Evolutionary conservation across 305 asterid species (phyloP).

Genomic region (Plantago rigida): DNA sequence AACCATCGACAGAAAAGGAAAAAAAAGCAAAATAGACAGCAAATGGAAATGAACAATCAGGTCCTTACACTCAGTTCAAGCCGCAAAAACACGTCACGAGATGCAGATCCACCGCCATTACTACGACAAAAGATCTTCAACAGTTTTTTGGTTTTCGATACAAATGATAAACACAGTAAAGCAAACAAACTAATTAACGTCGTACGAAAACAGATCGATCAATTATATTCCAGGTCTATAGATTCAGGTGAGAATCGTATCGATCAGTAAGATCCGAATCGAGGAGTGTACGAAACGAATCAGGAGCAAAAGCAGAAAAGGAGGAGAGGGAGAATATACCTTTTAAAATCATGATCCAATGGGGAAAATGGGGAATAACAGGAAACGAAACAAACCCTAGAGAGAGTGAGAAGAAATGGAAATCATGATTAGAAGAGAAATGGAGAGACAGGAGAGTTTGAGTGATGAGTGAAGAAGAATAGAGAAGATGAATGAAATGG

Average conservation of each 20-base stretch:
- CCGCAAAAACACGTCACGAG: slow-evolving; percentile 27
- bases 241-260: slow-evolving; percentile 6
- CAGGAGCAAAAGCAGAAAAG: not conserved
- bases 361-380: not conserved
- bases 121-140: not conserved
- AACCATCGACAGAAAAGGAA: not conserved
- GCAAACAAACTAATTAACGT: not conserved
- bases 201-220: not conserved
- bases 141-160: not conserved
- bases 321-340: not conserved
- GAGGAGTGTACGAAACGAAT: slow-evolving; percentile 1
- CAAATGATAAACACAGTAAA: not conserved
- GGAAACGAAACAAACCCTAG: not conserved
- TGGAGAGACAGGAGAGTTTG: no score
- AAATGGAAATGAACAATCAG: not conserved
- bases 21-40: not conserved
- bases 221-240: not conserved
- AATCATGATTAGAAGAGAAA: not conserved
- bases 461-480: no score
- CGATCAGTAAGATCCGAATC: slow-evolving; percentile 8
- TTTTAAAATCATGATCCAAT: not conserved
- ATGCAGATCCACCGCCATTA: slow-evolving; percentile 38
- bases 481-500: not conserved
- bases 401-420: not conserved
- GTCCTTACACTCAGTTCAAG: slow-evolving; percentile 33